Percentiles rank a stretch among this genome's conserved stretches.
phyloP scores from a whole-genome alignment of 768 basidiomycete genomes.

The Cantharellus cinnabarinus region DNA sequence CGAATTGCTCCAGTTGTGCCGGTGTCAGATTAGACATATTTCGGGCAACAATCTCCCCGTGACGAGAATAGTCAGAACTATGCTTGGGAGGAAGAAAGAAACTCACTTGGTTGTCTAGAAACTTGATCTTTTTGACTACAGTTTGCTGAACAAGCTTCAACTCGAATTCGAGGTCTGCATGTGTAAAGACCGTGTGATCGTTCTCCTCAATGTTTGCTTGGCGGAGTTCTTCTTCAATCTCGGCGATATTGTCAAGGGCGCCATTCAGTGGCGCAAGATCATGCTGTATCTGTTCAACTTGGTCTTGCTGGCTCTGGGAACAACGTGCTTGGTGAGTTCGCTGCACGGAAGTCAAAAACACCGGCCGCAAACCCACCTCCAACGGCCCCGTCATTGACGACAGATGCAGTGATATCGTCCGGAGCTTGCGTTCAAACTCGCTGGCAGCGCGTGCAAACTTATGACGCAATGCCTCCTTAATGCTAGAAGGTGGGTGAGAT shows the following conservation, averaged over 20 bases:
- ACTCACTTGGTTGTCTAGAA: slow-evolving; percentile 85
- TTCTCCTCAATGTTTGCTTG: slow-evolving; percentile 93
- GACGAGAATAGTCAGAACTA: background rate
- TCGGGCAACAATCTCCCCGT: slow-evolving; percentile 64
- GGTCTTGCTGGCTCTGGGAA: background rate
- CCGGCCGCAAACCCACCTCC: slow-evolving; percentile 28
- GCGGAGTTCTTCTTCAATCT: slow-evolving; percentile 53
- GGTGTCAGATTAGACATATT: slow-evolving; percentile 90
- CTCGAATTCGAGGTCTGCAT: slow-evolving; percentile 79
- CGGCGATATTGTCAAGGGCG: slow-evolving; percentile 25
- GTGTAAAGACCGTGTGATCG: slow-evolving; percentile 81
- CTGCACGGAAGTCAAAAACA: background rate
- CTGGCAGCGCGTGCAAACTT: slow-evolving; percentile 62
- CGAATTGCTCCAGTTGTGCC: slow-evolving; percentile 89
- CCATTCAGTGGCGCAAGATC: slow-evolving; percentile 47
- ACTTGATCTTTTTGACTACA: slow-evolving; percentile 76
- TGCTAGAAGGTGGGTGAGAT: slow-evolving; percentile 18
- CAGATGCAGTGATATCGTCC: slow-evolving; percentile 48
- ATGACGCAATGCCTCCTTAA: slow-evolving; percentile 62
- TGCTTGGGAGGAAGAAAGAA: background rate
- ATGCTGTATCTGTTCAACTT: background rate
- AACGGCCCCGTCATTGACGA: slow-evolving; percentile 53
- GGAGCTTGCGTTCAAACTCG: slow-evolving; percentile 47
- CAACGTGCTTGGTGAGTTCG: background rate
- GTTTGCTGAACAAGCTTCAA: slow-evolving; percentile 62